These are phyloP conservation scores for Plectranthus barbatus DNA, from an alignment of 257 asterid species.

Conservation along the genomic window DNA sequence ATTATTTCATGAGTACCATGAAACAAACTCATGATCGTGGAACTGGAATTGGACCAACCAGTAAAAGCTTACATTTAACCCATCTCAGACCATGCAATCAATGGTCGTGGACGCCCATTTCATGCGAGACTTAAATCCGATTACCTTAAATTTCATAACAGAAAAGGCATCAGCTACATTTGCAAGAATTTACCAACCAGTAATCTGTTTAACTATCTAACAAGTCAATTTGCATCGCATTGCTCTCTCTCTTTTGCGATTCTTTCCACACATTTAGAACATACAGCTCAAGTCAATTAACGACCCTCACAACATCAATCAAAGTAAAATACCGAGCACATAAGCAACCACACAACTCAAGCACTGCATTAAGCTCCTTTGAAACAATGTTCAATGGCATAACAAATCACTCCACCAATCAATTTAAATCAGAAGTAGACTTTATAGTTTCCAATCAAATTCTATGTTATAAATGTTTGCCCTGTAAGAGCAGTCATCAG, in stretches of 20 bases:
- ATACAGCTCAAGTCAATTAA: neutral
- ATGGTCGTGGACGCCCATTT: slow-evolving; percentile 8
- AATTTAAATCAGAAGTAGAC: neutral
- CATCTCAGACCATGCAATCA: slow-evolving; percentile 24
- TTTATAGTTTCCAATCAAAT: neutral
- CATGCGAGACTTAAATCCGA: slow-evolving; percentile 9
- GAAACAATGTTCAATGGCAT: neutral
- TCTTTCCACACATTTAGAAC: neutral
- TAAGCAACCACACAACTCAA: neutral
- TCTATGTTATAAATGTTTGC: neutral
- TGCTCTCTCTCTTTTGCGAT: neutral
- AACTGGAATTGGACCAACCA: slow-evolving; percentile 8
- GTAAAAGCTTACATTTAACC: slow-evolving; percentile 20
- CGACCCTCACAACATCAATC: neutral
- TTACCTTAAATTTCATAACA: slow-evolving; percentile 9
- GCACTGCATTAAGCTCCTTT: neutral
- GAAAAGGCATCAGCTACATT: slow-evolving; percentile 14
- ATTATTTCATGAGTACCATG: slow-evolving; percentile 50
- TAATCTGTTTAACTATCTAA: neutral
- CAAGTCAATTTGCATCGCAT: neutral
- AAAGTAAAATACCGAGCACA: neutral
- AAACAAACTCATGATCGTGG: slow-evolving; percentile 26
- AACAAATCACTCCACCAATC: neutral
- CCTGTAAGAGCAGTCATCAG: neutral
- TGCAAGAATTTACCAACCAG: slow-evolving; percentile 2